Evolutionary conservation across 1,284 basidiomycete species (phyloP), one percentile per base, ranked within the genome.

Genomic region (Hymenochaete sp.): DNA sequence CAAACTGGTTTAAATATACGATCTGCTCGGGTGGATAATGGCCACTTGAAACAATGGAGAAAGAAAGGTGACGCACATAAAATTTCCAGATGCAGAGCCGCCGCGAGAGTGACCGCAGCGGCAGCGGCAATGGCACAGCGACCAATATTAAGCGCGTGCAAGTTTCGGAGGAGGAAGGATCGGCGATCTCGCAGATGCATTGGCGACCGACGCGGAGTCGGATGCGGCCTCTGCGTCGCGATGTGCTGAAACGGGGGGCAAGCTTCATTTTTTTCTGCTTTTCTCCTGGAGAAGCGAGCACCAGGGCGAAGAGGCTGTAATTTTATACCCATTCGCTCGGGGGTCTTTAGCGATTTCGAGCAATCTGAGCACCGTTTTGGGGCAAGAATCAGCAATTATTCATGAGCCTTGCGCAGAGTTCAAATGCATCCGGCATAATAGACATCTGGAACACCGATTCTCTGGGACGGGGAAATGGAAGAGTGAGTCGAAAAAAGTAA

Each of bases 181-280:
- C 48, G 48, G 42, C 39, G 48, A 50, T 50, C 44, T 46, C 35
- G 38, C 28, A 25, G 33, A 29, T 38, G 45, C 36, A 42, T 38
- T 45, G 45, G 38, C 42, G 49, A 44, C 49, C 39, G 40, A 49
- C 45, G 42, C n/a, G n/a, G n/a, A 40, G 40, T 42, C 29, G 29
- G 39, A 40, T 35, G 14, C 21, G 14, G 21, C 14, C 29, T 32
- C 42, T 51, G 45, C 33, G 45, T 47, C 45, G 49, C 42, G 42
- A 44, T 43, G 45, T 37, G 45, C 41, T 51, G 49, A 51, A 51
- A 51, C 49, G 45, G 44, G 48, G 43, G 32, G 48, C 40, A 45
- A 32, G 48, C 44, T 44, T 50, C 44, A 50, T 50, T 50, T 46
- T 50, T 38, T 25, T 27, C 43, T 31, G 47, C 38, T 40, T 26